phyloP scores from a whole-genome alignment of 805 yeast species.

The Myxozyma kluyveri region DNA sequence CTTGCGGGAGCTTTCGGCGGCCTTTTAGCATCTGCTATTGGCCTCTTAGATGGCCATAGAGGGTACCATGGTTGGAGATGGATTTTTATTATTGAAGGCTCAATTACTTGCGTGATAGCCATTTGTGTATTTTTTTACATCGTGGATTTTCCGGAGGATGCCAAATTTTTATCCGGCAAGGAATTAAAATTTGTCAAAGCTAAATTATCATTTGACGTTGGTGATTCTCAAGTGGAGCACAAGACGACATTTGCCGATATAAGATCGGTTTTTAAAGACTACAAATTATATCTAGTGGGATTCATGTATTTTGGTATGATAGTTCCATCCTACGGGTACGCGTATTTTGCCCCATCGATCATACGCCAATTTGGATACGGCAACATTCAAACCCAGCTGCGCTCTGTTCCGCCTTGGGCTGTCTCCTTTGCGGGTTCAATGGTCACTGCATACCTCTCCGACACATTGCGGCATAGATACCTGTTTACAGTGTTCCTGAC shows the following conservation, averaged over 20 bases:
- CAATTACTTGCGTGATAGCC: conserved; percentile 40
- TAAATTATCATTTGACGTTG: conserved; percentile 56
- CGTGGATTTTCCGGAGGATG: conserved; percentile 72
- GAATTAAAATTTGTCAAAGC: conserved; percentile 57
- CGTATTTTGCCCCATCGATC: conserved; percentile 69
- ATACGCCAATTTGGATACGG: conserved; percentile 61
- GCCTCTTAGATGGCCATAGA: conserved; percentile 49
- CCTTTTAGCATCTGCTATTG: conserved; percentile 63
- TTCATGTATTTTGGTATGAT: conserved; percentile 62
- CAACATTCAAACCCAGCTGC: conserved; percentile 70
- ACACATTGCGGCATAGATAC: conserved; percentile 45
- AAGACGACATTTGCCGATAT: conserved; percentile 50
- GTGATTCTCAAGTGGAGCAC: conserved; percentile 48
- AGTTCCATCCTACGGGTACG: conserved; percentile 73
- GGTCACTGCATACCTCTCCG: conserved; percentile 62
- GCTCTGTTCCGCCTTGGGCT: conserved; percentile 85
- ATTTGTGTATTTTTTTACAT: conserved; percentile 47
- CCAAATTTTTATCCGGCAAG: conserved; percentile 50
- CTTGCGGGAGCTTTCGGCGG: conserved; percentile 80
- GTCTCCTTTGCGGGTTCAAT: conserved; percentile 67
- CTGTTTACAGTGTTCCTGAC: conserved; percentile 32
- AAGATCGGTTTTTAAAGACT: conserved; percentile 54
- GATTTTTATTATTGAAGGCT: conserved; percentile 54
- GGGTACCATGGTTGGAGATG: conserved; percentile 55
- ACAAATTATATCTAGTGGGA: conserved; percentile 56